Evolutionary conservation across 768 basidiomycete genomes (phyloP).

Genomic region (Macrocybe gigantea): DNA sequence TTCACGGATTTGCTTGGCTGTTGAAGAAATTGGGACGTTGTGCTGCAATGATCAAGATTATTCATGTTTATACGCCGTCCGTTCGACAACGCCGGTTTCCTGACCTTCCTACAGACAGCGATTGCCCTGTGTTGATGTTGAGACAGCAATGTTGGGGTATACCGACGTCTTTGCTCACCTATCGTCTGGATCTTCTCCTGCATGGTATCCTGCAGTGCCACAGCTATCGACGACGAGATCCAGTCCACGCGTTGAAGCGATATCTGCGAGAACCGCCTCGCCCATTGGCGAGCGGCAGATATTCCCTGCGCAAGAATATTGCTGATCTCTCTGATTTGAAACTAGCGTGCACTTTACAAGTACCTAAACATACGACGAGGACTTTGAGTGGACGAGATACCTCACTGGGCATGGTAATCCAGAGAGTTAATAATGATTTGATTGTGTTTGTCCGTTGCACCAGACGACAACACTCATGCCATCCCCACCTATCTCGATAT

Average conservation of each 20-base stretch:
- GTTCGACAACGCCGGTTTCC: background rate
- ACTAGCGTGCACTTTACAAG: no score
- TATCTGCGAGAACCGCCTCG: slow-evolving; percentile 74
- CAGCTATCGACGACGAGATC: slow-evolving; percentile 75
- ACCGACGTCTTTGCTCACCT: slow-evolving; percentile 35
- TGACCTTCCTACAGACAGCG: slow-evolving; percentile 64
- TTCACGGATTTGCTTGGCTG: slow-evolving; percentile 57
- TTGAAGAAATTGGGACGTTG: slow-evolving; percentile 62
- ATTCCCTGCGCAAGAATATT: slow-evolving; percentile 43
- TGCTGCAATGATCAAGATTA: slow-evolving; percentile 37
- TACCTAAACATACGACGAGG: slow-evolving; percentile 69
- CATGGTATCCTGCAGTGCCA: slow-evolving; percentile 81
- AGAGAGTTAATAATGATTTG: background rate
- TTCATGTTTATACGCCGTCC: background rate
- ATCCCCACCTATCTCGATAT: slow-evolving; percentile 79
- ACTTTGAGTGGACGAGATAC: slow-evolving; percentile 34
- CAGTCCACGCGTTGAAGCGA: slow-evolving; percentile 60
- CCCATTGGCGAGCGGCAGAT: slow-evolving; percentile 93
- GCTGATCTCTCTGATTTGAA: background rate
- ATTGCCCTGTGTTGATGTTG: slow-evolving; percentile 39
- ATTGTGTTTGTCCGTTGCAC: slow-evolving; percentile 2
- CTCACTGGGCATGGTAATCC: background rate
- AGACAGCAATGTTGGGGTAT: no score
- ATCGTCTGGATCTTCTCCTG: slow-evolving; percentile 79
- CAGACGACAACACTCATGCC: slow-evolving; percentile 38